phyloP scores from a whole-genome alignment of 495 filamentous ascomycete species.

The Hypomontagnella monticulosa region DNA sequence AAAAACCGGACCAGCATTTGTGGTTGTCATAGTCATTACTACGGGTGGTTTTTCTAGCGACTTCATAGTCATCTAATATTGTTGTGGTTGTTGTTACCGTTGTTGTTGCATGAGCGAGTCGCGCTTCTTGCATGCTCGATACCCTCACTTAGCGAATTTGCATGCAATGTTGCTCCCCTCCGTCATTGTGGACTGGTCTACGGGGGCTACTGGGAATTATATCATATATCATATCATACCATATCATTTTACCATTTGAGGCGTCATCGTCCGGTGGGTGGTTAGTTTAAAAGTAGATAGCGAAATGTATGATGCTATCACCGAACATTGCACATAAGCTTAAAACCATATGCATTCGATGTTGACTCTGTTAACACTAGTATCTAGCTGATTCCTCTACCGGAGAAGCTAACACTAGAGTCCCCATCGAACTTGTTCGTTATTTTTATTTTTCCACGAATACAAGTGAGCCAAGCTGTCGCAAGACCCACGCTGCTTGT shows the following conservation, averaged over 20 bases:
- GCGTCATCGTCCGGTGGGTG: constrained; percentile 7
- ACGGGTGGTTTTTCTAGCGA: constrained; percentile 10
- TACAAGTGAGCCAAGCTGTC: too few relatives aligned
- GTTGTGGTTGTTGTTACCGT: constrained; percentile 13
- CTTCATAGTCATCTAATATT: constrained; percentile 17
- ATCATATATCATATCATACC: constrained; percentile 8
- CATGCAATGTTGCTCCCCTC: constrained; percentile 27
- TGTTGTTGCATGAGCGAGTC: constrained; percentile 29
- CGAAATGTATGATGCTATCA: constrained; percentile 32
- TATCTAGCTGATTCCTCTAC: too few relatives aligned
- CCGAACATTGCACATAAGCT: not conserved
- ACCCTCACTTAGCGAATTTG: constrained; percentile 38
- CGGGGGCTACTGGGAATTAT: constrained; percentile 17
- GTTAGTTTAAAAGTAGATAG: constrained; percentile 19
- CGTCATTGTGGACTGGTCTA: constrained; percentile 20
- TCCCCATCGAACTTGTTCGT: too few relatives aligned
- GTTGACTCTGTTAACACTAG: not conserved
- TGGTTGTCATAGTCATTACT: not conserved
- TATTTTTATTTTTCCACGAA: too few relatives aligned
- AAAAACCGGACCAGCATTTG: constrained; percentile 1
- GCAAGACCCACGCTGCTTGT: too few relatives aligned
- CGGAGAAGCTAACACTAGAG: too few relatives aligned
- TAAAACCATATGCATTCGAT: not conserved
- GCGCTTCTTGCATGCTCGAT: constrained; percentile 31
- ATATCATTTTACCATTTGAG: not conserved